Evolutionary conservation across 495 filamentous ascomycete genomes (phyloP), one percentile per base, ranked within the genome.

Genomic region (Hyaloscypha variabilis): DNA sequence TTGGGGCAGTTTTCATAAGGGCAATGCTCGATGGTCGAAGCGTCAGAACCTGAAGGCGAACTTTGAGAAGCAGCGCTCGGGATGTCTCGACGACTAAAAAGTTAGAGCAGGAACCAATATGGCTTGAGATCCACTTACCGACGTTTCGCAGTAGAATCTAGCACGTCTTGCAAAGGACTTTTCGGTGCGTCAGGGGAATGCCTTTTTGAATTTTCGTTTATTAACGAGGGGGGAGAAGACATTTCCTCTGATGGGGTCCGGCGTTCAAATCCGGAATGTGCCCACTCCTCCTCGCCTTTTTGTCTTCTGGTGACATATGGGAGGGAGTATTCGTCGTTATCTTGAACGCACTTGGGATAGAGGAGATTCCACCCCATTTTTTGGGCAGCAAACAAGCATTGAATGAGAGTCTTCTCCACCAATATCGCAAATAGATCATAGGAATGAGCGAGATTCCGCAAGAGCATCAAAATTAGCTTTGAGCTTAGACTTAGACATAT

Each of bases 351-450:
- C 29, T 30, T 58, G 0, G 36, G 62, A 64, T 64, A 64, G 31
- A 57, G 17, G n/a, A 64, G 62, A 30, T 29, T 13, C 62, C 62
- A 64, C 31, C 34, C 42, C 52, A 64, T 57, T 13, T 21, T 58
- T 31, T 50, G 29, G n/a, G 62, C 58, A 58, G 62, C 62, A 17
- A 29, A 8, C 30, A 64, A 49, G 24, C 62, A 64, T 58, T 64
- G 62, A 25, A 25, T 51, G 23, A 64, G 62, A 49, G 62, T 64
- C 21, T 57, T 49, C 17, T 52, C 49, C 1, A 64, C 62, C 29
- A 64, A 8, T 28, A n/a, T 17, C 52, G 39, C 34, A 31, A 64
- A 64, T 58, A 31, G 58, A 1, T 46, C 52, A 30, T 57, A 50
- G 25, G 62, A 58, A 26, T 46, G 31, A 19, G 53, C 24, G 10